Conservation (phyloP, 2,329 filamentous ascomycete species). For the Fusarium beomiforme region DNA sequence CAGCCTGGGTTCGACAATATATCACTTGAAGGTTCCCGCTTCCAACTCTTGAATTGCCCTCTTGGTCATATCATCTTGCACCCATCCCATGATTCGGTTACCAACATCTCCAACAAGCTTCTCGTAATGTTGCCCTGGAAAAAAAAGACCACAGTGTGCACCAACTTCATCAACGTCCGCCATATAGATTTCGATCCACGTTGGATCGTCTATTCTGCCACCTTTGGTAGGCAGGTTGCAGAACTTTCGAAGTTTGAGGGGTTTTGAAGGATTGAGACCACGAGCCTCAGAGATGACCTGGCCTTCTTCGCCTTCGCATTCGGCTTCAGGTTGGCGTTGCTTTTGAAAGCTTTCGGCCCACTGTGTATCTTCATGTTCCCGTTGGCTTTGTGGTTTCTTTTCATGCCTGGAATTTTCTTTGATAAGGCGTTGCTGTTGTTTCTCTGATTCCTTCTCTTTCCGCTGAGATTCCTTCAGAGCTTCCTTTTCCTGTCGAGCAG, state of each 20-base stretch:
- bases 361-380: conserved; percentile 7
- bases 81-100: conserved; percentile 73
- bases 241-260: conserved; percentile 76
- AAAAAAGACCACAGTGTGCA: conserved; percentile 86
- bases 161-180: conserved; percentile 84
- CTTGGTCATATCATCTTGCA: conserved; percentile 67
- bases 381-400: conserved; percentile 20
- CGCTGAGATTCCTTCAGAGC: conserved; percentile 45
- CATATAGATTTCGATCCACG: conserved; percentile 86
- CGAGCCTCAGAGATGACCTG: conserved; percentile 11
- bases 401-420: conserved; percentile 17
- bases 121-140: conserved; percentile 78
- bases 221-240: conserved; percentile 73
- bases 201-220: conserved; percentile 68
- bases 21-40: not conserved
- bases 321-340: not conserved
- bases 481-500: conserved; percentile 44
- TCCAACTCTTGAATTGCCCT: conserved; percentile 49
- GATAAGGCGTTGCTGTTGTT: conserved; percentile 31
- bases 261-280: conserved; percentile 40
- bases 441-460: conserved; percentile 41
- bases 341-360: not conserved
- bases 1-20: not conserved
- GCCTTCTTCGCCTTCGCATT: conserved; percentile 13
- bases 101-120: conserved; percentile 79